These are phyloP conservation scores for Calonectria montana DNA, from an alignment of 2,329 filamentous ascomycete genomes.

Conservation along the genomic window DNA sequence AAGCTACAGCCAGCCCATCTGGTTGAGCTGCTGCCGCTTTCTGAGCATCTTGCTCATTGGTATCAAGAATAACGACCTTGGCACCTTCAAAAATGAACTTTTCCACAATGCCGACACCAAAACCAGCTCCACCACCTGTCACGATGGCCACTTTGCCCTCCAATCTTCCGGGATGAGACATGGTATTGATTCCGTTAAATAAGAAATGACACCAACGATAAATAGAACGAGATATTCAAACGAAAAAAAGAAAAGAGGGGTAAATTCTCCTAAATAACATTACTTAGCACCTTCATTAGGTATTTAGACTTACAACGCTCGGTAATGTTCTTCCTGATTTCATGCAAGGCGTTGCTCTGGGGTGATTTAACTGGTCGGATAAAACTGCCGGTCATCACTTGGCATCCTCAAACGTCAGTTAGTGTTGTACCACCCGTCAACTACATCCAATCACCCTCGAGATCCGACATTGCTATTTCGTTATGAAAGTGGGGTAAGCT, in stretches of 20 bases:
- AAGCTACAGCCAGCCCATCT: background rate
- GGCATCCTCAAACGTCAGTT: too few species aligned
- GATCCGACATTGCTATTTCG: too few species aligned
- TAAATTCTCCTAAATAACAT: background rate
- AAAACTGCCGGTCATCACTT: too few species aligned
- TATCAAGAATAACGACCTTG: constrained; percentile 7
- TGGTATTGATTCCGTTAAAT: background rate
- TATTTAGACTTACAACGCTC: background rate
- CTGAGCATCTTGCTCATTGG: background rate
- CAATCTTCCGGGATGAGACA: constrained; percentile 1
- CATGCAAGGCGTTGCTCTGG: background rate
- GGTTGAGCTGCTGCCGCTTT: background rate
- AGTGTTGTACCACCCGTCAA: too few species aligned
- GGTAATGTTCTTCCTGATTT: background rate
- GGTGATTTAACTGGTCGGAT: background rate
- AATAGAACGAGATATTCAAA: too few species aligned
- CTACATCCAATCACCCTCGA: too few species aligned
- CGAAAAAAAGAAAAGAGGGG: too few species aligned
- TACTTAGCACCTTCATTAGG: background rate
- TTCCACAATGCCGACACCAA: constrained; percentile 10
- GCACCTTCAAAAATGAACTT: constrained; percentile 7
- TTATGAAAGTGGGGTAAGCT: too few species aligned
- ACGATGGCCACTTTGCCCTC: constrained; percentile 14
- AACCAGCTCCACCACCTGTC: constrained; percentile 6
- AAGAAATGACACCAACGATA: too few species aligned